These are phyloP conservation scores for Moelleriella libera DNA, from an alignment of 2,329 filamentous ascomycete genomes.

Conservation along the genomic window DNA sequence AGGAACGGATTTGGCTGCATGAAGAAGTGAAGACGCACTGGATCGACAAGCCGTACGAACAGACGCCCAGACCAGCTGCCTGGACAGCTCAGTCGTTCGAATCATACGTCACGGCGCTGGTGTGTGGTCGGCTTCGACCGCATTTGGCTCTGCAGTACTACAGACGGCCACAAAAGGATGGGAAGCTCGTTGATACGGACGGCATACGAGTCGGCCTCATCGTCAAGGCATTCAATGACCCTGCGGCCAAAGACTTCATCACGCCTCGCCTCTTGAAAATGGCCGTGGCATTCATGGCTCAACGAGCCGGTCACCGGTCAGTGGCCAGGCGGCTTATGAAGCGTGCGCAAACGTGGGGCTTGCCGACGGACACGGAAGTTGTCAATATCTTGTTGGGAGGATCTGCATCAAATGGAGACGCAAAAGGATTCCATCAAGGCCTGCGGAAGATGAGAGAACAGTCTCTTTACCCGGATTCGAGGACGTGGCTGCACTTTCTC, in stretches of 20 bases:
- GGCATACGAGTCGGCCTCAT: slow-evolving; percentile 24
- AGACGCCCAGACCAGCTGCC: slow-evolving; percentile 20
- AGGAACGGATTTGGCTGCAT: slow-evolving; percentile 19
- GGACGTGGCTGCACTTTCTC: slow-evolving; percentile 35
- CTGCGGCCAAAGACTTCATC: slow-evolving; percentile 16
- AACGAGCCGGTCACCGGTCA: slow-evolving; percentile 19
- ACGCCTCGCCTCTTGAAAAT: slow-evolving; percentile 26
- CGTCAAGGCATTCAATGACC: slow-evolving; percentile 22
- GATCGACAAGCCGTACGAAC: slow-evolving; percentile 20
- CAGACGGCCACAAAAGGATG: slow-evolving; percentile 11
- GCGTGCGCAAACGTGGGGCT: slow-evolving; percentile 18
- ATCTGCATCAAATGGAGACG: slow-evolving; percentile 23
- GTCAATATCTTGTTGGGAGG: slow-evolving; percentile 33
- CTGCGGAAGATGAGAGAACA: slow-evolving; percentile 25
- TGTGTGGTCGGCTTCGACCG: slow-evolving; percentile 19
- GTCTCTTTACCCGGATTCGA: slow-evolving; percentile 24
- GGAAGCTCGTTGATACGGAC: slow-evolving; percentile 20
- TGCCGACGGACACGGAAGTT: slow-evolving; percentile 29
- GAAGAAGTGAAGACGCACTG: slow-evolving; percentile 16
- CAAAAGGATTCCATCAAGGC: slow-evolving; percentile 23
- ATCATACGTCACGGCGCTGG: slow-evolving; percentile 26
- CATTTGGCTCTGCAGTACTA: slow-evolving; percentile 21
- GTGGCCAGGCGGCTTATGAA: slow-evolving; percentile 20
- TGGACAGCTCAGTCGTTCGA: slow-evolving; percentile 29
- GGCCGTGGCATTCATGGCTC: slow-evolving; percentile 27